These are phyloP conservation scores for Arachnomyces sp. DNA, from an alignment of 2,329 filamentous ascomycete genomes.

Conservation along the genomic window DNA sequence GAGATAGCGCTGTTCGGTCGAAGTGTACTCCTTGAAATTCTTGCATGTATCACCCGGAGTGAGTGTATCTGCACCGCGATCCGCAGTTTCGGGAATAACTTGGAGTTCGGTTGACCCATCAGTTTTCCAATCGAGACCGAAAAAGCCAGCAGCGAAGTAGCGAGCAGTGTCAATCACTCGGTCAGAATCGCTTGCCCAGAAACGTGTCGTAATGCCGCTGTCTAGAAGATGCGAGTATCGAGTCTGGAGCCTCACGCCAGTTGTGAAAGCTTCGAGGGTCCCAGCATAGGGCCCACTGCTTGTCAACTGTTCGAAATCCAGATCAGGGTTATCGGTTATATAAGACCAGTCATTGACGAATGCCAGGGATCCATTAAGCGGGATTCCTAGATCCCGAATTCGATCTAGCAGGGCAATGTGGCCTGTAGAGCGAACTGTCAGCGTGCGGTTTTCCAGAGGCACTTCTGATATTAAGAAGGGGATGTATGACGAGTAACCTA, in stretches of 20 bases:
- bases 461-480: not conserved
- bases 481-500: constrained; percentile 26
- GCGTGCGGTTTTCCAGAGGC: constrained; percentile 3
- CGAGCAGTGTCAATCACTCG: constrained; percentile 50
- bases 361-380: constrained; percentile 42
- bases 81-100: constrained; percentile 44
- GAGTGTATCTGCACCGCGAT: constrained; percentile 46
- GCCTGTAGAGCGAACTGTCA: constrained; percentile 20
- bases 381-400: constrained; percentile 34
- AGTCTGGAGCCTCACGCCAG: constrained; percentile 46
- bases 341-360: constrained; percentile 50
- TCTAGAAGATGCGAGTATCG: constrained; percentile 44
- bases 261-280: constrained; percentile 45
- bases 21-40: constrained; percentile 29
- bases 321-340: constrained; percentile 39
- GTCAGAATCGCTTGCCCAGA: constrained; percentile 49
- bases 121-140: constrained; percentile 42
- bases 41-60: constrained; percentile 45
- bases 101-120: constrained; percentile 34
- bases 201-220: constrained; percentile 24
- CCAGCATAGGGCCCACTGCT: constrained; percentile 49
- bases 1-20: constrained; percentile 44
- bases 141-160: constrained; percentile 48
- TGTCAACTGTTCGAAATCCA: constrained; percentile 47
- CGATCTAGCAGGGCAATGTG: constrained; percentile 42